Evolutionary conservation across 768 basidiomycete species (phyloP), one percentile per base, ranked within the genome.

Genomic region (Macrolepiota fuliginosa): DNA sequence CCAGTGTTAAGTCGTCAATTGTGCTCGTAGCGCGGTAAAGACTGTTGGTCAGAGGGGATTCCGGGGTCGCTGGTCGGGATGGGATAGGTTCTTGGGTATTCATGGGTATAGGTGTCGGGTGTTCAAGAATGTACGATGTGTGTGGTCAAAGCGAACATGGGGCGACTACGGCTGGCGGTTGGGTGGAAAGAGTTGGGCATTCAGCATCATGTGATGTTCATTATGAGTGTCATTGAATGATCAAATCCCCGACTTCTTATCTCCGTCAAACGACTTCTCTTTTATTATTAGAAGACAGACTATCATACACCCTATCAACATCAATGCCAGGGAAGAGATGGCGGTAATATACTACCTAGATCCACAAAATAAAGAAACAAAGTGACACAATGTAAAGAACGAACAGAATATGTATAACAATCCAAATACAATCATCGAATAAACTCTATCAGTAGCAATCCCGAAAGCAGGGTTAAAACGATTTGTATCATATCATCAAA

Each of bases 1-100:
- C 90, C 45, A 82, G 74, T 0, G 91, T 93, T 50, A 94, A 78
- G 73, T 93, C 89, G 76, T 94, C 89, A 71, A 94, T 86, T 54
- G 87, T 90, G 63, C 73, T 81, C 3, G 81, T 81, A 19, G 82
- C 80, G 68, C 80, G 76, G 71, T 84, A 72, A 37, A 84, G 75
- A 65, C 80, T 85, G 69, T 70, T 82, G 10, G 80, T 72, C 62
- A 82, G 64, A n/a, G 80, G 76, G 9, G 86, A 82, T 67, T 79
- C 79, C 45, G 83, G 84, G 3, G 83, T 80, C 19, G 69, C 64
- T 54, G 84, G 77, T 37, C 77, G 73, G 3, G 74, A 73, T 63
- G 25, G 42, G n/a, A 50, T 36, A 3, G 63, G 52, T 11, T 62
- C 58, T 37, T 46, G 56, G 29, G 51, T 55, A 52, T 60, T 62